Conservation (phyloP, 495 filamentous ascomycete species). For the Penicillium antarcticum region DNA sequence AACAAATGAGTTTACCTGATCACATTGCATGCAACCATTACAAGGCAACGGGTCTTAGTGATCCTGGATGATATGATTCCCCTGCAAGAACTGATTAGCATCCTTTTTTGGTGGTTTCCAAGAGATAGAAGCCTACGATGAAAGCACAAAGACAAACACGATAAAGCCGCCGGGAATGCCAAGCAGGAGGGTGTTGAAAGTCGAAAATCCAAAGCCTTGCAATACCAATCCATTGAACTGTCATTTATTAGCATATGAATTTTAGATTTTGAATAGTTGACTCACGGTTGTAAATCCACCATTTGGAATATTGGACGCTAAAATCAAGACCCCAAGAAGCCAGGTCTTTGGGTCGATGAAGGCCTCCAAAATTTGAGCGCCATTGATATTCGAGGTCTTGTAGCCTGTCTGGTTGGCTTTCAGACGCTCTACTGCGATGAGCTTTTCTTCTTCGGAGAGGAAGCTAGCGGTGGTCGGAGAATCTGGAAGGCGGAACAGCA, state of each 20-base stretch:
- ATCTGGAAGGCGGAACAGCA: constrained; percentile 45
- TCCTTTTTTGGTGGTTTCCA: not conserved
- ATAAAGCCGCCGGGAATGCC: constrained; percentile 23
- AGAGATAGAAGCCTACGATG: constrained; percentile 9
- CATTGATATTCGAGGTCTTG: constrained; percentile 51
- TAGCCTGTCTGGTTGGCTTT: constrained; percentile 53
- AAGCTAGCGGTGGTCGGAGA: constrained; percentile 43
- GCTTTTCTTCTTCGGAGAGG: constrained; percentile 38
- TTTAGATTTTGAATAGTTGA: not conserved
- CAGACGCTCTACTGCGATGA: constrained; percentile 48
- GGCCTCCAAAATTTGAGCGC: constrained; percentile 44
- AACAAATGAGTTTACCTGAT: not conserved
- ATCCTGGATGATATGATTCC: constrained; percentile 16
- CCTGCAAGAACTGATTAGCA: not conserved
- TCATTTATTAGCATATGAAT: not conserved
- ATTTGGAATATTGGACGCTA: constrained; percentile 24
- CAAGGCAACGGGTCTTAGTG: constrained; percentile 14
- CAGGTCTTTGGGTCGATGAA: constrained; percentile 40
- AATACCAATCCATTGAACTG: constrained; percentile 37
- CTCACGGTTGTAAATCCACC: constrained; percentile 33
- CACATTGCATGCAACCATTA: constrained; percentile 10
- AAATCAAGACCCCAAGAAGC: constrained; percentile 17
- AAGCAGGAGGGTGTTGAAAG: constrained; percentile 31
- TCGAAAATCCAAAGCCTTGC: constrained; percentile 30
- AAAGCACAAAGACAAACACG: constrained; percentile 13